Base-by-base conservation (phyloP, 1,284 basidiomycete genomes). In the Puccinia sorghi region DNA sequence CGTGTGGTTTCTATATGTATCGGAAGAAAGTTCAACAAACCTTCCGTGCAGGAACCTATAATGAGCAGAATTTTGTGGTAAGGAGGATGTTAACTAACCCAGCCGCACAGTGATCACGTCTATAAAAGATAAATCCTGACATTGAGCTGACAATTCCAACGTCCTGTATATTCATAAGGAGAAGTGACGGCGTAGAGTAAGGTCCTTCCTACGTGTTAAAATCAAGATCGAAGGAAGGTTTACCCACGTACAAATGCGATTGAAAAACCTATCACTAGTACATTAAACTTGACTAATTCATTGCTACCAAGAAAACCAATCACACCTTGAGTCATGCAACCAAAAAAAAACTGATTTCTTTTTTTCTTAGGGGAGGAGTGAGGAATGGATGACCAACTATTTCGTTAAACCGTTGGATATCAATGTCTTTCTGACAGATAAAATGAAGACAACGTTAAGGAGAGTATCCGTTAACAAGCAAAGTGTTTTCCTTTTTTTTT, bases 91-190 rank as follows among this genome's bases (percentile, higher is more conserved):
- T 11, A 39, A 61, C 27, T 61, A 32, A n/a, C n/a, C n/a, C n/a
- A n/a, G n/a, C n/a, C 17, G 48, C 48, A 50, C 32, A 13, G 13
- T 17, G n/a, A 66, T 66, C 2, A 66, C 48, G 22, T 13, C 57
- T n/a, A n/a, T 13, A 61, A 66, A 48, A 17, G 25, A 17, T 25
- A 8, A 25, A 32, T 4, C 20, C 64, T 66, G 12, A 66, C 64
- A 66, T 66, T 66, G 43, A 66, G 46, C 64, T 50, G 25, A 66
- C 64, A 66, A 66, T 66, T 50, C 20, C 64, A 46, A 66, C 41
- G 46, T 66, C 64, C 64, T 66, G 46, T 48, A 43, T n/a, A 39
- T 66, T 48, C 6, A 7, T 13, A 41, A 43, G 43, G 8, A 7
- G 13, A 8, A 25, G 6, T 59, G 9, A 56, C n/a, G 8, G 43